Evolutionary conservation across 2,329 filamentous ascomycete species (phyloP), one percentile per base, ranked within the genome.

Genomic region (Thermoascus crustaceus): DNA sequence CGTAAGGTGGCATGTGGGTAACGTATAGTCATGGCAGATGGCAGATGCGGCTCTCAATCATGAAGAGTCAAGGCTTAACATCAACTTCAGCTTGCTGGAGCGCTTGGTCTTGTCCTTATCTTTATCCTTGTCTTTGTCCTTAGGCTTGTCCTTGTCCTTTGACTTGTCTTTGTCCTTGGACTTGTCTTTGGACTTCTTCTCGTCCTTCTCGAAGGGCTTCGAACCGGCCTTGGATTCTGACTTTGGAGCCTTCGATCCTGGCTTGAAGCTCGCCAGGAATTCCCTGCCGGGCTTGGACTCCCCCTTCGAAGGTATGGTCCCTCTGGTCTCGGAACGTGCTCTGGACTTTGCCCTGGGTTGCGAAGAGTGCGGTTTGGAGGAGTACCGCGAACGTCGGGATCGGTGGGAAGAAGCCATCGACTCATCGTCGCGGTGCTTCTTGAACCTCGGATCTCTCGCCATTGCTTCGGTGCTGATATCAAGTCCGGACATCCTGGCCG

Each of bases 401-500:
- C 58, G 51, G n/a, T 53, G 54, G 7, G 58, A 61, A 4, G 57
- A 58, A 8, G 55, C 53, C 32, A 50, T 45, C 3, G 59, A 61
- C 13, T 36, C 45, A 14, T 46, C 48, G 19, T 58, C 54, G 9
- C 60, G 54, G n/a, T 55, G 43, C 20, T 54, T 58, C 32, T 54
- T 58, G 46, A 58, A 59, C 7, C 56, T 54, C 2, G 53, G 55
- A 11, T 60, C 56, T 6, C 52, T 45, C 24, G 46, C 32, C 34
- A 47, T 50, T 14, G 49, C 43, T 11, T 55, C 55, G 7, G 48
- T 61, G 14, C 50, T 57, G 14, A 61, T 44, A 26, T 58, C 54
- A 24, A 68, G 58, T 6, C 66, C 61, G 8, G 66, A 69, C 54
- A 69, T 63, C 10, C 57, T 57, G 2, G 65, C 66, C 2, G 76